These are phyloP conservation scores for Ceratocystis alfenasii DNA, from an alignment of 2,329 filamentous ascomycete genomes.

Conservation along the genomic window DNA sequence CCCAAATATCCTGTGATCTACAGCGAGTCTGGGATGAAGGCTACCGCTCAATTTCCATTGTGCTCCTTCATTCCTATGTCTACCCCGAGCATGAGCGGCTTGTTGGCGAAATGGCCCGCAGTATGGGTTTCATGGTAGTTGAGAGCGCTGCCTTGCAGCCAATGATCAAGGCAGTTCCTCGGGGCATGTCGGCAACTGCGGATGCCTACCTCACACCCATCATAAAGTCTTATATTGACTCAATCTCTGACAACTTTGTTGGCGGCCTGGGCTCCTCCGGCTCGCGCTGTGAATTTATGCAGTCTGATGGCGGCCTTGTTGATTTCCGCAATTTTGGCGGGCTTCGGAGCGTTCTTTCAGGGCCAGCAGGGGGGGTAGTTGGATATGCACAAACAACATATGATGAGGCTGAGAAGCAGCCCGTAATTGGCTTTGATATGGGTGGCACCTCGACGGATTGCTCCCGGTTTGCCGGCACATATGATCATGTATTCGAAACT, in stretches of 20 bases:
- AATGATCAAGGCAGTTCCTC: slow-evolving; percentile 36
- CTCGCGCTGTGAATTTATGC: slow-evolving; percentile 89
- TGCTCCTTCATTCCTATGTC: slow-evolving; percentile 84
- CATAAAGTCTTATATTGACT: slow-evolving; percentile 33
- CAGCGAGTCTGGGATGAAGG: slow-evolving; percentile 50
- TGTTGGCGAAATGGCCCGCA: slow-evolving; percentile 61
- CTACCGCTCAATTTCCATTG: slow-evolving; percentile 74
- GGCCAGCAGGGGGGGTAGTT: slow-evolving; percentile 85
- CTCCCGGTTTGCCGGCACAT: slow-evolving; percentile 73
- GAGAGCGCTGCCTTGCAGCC: slow-evolving; percentile 30
- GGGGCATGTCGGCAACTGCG: slow-evolving; percentile 34
- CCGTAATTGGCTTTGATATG: slow-evolving; percentile 94
- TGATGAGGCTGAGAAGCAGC: slow-evolving; percentile 66
- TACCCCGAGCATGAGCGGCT: slow-evolving; percentile 76
- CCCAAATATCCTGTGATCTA: slow-evolving; percentile 43
- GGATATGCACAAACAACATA: slow-evolving; percentile 88
- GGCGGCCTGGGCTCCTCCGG: slow-evolving; percentile 73
- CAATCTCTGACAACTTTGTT: slow-evolving; percentile 45
- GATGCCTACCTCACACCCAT: slow-evolving; percentile 36
- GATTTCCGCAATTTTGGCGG: slow-evolving; percentile 76
- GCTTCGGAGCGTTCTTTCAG: slow-evolving; percentile 72
- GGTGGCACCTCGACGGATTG: slow-evolving; percentile 70
- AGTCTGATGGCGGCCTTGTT: slow-evolving; percentile 64
- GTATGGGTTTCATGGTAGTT: slow-evolving; percentile 47
- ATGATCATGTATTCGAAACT: slow-evolving; percentile 90